Base-by-base conservation (phyloP, 2,329 filamentous ascomycete genomes). In the Ophiocordyceps polyrhachis-furcata region DNA sequence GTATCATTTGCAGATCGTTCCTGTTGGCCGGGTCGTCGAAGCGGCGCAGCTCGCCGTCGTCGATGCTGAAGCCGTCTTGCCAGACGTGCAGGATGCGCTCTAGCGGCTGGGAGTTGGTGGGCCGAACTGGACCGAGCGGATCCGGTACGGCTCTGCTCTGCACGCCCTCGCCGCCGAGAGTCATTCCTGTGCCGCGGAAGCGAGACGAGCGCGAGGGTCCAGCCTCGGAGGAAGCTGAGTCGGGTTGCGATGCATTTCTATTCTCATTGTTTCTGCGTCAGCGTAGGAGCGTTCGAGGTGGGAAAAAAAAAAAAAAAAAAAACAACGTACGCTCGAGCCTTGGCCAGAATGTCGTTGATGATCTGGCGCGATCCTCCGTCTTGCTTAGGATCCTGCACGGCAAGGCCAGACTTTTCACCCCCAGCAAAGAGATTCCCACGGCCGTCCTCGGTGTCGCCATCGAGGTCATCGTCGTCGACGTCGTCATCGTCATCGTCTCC, bases 51-150 rank as follows among this genome's bases (percentile, higher is more conserved):
- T 79, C 74, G 25, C 85, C 85, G 54, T 91, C 83, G 48, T 88
- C 84, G 48, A 93, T 78, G 50, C 83, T 89, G 64, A 91, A 89
- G 14, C 85, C 85, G 56, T 93, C 80, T 40, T 73, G 71, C 85
- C 85, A 93, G 41, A 91, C 70, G 55, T 89, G 84, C 44, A 93
- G 69, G 12, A 76, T 73, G 43, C 83, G 78, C 43, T 76, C 75
- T 48, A 82, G 76, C 5, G 73, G 70, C 31, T 71, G 65, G 2
- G 57, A 49, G 15, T 50, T 56, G n/a, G 52, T 38, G 11, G 55
- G 28, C 21, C 50, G 52, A 51, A 60, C 19, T 51, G 54, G 48
- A 4, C 59, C 59, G 0, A 49, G 60, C 25, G 81, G 74, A 50
- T 83, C 77, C 40, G 78, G 76, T 43, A 91, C 74, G 21, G 67